A percentile compares a stretch with the other conserved stretches of the same genome.
Evolutionary conservation across 2,329 filamentous ascomycete species (phyloP).

Genomic region (Balansia obtecta): DNA sequence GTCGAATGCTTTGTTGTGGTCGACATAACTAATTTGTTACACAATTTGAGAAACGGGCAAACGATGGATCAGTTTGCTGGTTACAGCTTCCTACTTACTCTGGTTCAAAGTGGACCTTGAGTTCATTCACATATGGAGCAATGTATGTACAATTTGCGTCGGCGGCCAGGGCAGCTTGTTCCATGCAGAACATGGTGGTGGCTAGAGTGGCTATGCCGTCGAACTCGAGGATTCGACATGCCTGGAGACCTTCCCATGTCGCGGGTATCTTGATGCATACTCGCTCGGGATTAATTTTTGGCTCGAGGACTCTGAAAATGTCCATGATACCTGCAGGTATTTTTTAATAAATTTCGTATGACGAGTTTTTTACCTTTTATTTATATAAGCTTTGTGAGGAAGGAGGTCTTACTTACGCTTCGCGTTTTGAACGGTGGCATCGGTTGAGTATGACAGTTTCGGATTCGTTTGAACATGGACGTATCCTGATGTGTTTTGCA

Average conservation of each 20-base stretch:
- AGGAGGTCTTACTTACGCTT: slow-evolving; percentile 26
- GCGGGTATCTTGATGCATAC: slow-evolving; percentile 52
- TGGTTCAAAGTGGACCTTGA: slow-evolving; percentile 47
- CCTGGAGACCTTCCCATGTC: slow-evolving; percentile 51
- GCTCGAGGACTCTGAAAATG: slow-evolving; percentile 31
- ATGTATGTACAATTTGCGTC: slow-evolving; percentile 48
- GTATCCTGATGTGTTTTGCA: slow-evolving; percentile 34
- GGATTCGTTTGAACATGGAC: slow-evolving; percentile 51
- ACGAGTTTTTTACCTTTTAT: no score
- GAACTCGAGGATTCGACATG: slow-evolving; percentile 40
- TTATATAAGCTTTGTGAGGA: no score
- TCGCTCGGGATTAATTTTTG: slow-evolving; percentile 30
- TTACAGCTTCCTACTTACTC: slow-evolving; percentile 20
- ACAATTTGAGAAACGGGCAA: no score
- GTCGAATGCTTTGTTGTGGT: slow-evolving; percentile 34
- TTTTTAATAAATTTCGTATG: not conserved
- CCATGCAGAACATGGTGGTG: slow-evolving; percentile 50
- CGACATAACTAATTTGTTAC: slow-evolving; percentile 38
- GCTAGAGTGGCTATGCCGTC: slow-evolving; percentile 46
- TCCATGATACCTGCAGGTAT: slow-evolving; percentile 32
- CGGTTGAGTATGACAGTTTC: slow-evolving; percentile 35
- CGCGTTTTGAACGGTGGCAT: slow-evolving; percentile 37
- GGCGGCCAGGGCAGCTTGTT: slow-evolving; percentile 45
- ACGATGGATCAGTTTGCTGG: not conserved
- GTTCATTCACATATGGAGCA: slow-evolving; percentile 53